Evolutionary conservation across 257 asterid species (phyloP), one percentile per base, ranked within the genome.

Genomic region (Nicotiana tomentosiformis): DNA sequence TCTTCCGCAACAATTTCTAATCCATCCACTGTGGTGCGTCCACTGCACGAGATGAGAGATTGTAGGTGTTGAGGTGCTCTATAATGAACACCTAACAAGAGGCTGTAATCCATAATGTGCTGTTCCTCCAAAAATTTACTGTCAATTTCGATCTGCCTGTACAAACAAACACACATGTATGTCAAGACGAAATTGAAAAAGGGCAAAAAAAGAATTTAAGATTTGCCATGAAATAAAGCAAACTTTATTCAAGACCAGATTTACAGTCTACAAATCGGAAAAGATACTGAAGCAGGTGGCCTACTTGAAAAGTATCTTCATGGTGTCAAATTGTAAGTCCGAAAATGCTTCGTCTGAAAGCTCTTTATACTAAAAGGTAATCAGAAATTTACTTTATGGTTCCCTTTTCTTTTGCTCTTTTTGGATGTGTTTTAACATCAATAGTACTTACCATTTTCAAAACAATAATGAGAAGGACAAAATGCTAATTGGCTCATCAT

Each of bases 41-140:
- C 88, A 86, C 91, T 89, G 66, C 83, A 77, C n/a, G 97, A 87
- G 86, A 88, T 85, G 66, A 86, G 89, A 78, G 98, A 90, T 61
- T 91, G 94, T 39, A 93, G 91, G 86, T 93, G 98, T 82, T 92
- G 99, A 18, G 98, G 99, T 53, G 98, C 99, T 68, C 98, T 91
- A 86, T 96, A 93, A 84, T 94, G 97, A 81, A 96, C 98, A 70
- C 99, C 99, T 30, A 96, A 90, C 90, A 93, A 87, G 81, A 94
- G 93, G 90, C 99, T 96, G 88, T 96, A 96, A 88, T 96, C 99
- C 99, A 96, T 96, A 82, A 96, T 96, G 90, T 91, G 88, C 88
- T 94, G 98, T 78, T 91, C 92, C 87, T 92, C 98, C 93, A 96
- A 89, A 91, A 94, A 94, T 86, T 91, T 92, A 89, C 98, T 90